Conservation (phyloP, 2,329 filamentous ascomycete species). For the Calonectria henricotiae region DNA sequence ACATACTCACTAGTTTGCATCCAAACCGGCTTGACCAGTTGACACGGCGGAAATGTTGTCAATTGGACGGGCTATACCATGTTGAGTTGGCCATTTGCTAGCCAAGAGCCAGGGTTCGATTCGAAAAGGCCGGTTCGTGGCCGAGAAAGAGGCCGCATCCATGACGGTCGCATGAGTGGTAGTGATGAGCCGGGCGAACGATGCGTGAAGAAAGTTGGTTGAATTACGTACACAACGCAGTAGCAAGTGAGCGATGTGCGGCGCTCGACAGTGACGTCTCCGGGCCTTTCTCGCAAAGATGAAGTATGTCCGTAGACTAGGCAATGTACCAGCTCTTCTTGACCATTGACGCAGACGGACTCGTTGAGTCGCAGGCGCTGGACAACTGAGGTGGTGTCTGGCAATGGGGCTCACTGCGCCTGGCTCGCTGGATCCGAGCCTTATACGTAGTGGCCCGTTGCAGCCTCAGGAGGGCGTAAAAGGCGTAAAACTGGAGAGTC, state of each 20-base stretch:
- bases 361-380: constrained; percentile 16
- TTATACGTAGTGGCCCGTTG: constrained; percentile 8
- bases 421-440: constrained; percentile 9
- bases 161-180: constrained; percentile 16
- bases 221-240: constrained; percentile 33
- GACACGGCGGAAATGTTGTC: not conserved
- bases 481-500: constrained; percentile 4
- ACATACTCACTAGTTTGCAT: not conserved
- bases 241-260: constrained; percentile 20
- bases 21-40: constrained; percentile 3
- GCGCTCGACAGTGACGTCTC: constrained; percentile 41
- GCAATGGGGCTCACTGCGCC: constrained; percentile 11
- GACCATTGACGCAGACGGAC: constrained; percentile 13
- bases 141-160: constrained; percentile 26
- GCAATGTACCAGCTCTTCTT: constrained; percentile 14
- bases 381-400: not conserved
- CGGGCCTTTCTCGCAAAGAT: constrained; percentile 42
- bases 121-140: constrained; percentile 20
- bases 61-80: constrained; percentile 10
- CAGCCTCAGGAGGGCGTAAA: constrained; percentile 5
- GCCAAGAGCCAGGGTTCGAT: constrained; percentile 19
- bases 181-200: constrained; percentile 31
- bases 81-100: constrained; percentile 16
- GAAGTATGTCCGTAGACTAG: constrained; percentile 36
- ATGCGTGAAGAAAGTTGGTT: constrained; percentile 13